These are phyloP conservation scores for Naganishia liquefaciens DNA, from an alignment of 1,284 basidiomycete species.

Conservation along the genomic window DNA sequence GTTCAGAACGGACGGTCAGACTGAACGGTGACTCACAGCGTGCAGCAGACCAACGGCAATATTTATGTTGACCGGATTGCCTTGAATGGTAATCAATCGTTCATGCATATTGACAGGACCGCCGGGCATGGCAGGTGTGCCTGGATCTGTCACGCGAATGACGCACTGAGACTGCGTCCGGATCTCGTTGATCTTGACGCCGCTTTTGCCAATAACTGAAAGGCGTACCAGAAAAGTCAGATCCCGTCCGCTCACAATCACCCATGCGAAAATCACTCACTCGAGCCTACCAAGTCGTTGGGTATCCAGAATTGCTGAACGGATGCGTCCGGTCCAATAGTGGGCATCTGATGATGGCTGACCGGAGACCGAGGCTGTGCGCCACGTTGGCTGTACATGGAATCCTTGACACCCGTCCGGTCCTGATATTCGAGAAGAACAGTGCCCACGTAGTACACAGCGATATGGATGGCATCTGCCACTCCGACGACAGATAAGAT, in stretches of 20 bases:
- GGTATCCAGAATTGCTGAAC: conserved; percentile 99
- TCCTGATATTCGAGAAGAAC: conserved; percentile 95
- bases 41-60: conserved; percentile 94
- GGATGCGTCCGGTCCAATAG: conserved; percentile 59
- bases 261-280: conserved; percentile 42
- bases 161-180: conserved; percentile 86
- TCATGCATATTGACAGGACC: conserved; percentile 66
- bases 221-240: conserved; percentile 88
- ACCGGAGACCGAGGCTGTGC: conserved; percentile 34
- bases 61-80: conserved; percentile 89
- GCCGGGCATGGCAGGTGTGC: conserved; percentile 59
- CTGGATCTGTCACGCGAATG: conserved; percentile 99
- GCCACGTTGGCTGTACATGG: conserved; percentile 48
- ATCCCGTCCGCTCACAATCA: conserved; percentile 62
- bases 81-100: conserved; percentile 89
- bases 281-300: conserved; percentile 94
- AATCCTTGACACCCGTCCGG: conserved; percentile 53
- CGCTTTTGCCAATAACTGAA: conserved; percentile 91
- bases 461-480: conserved; percentile 99
- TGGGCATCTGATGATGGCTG: conserved; percentile 35
- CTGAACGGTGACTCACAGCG: conserved; percentile 62
- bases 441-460: conserved; percentile 97
- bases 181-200: conserved; percentile 99
- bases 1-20: conserved; percentile 13
- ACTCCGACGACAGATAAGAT: conserved; percentile 97